Base-by-base conservation (phyloP, 1,284 basidiomycete species). In the Coniferiporia sulphurascens region DNA sequence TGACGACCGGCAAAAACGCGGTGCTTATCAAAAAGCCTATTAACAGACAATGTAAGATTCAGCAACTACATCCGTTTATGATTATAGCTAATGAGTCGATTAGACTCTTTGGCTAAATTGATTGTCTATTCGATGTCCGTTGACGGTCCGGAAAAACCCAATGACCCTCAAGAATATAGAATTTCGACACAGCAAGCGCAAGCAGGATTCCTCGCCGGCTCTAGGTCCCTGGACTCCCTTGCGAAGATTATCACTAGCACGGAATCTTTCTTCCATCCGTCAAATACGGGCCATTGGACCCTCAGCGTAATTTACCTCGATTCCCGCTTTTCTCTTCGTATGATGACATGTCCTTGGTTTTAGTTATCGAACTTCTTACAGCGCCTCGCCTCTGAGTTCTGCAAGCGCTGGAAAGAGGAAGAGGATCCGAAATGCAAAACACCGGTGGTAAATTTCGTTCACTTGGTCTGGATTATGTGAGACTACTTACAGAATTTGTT, bases 211-310 rank as follows among this genome's bases (percentile, higher is more conserved):
- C 75, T 94, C 35, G 95, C 86, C 0, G 96, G 97, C 7, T 95
- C 90, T 4, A 90, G 85, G 68, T 93, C 95, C 15, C 78, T 99
- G 62, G 93, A 97, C 66, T 89, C 93, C 22, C 77, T 99, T 27
- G 89, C 93, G 65, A 87, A 87, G 66, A 77, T 99, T 48, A 85
- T 99, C 58, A 96, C 93, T 12, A 95, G 93, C 63, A 93, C 91
- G 5, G 97, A 99, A 71, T 89, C 86, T 0, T 95, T 89, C 75
- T 97, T 96, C 72, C 94, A 97, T 71, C 93, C 93, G 4, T 90
- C 91, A 1, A 91, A 89, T 69, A 83, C 80, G 55, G 90, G 90
- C 1, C 73, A 78, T 54, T 91, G 89, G 86, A 85, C 87, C 4
- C 65, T 81, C 52, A 70, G 74, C 58, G 86, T 87, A 64, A 65